phyloP scores from a whole-genome alignment of 805 yeast genomes.

The Wickerhamiella hasegawae region DNA sequence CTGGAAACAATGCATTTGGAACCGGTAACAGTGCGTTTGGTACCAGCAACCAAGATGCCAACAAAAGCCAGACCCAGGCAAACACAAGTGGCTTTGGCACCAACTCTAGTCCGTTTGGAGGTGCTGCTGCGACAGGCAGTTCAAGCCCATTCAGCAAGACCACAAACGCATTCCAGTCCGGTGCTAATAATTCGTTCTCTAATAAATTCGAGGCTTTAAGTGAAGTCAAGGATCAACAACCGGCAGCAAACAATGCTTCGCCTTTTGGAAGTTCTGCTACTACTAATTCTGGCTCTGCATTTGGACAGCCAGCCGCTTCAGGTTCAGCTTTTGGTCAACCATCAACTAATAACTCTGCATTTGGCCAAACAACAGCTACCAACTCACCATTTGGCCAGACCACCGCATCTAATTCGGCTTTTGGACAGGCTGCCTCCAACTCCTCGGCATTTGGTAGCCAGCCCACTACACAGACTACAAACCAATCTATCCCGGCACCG shows the following conservation, averaged over 20 bases:
- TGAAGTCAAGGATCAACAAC: no score
- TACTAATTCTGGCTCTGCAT: no score
- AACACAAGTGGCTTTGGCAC: conserved; percentile 1
- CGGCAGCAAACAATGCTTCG: no score
- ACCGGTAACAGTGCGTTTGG: conserved; percentile 8
- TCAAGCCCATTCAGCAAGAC: no score
- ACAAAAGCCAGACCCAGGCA: neutral
- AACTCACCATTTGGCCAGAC: neutral
- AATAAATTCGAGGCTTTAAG: no score
- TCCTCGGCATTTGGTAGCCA: conserved; percentile 8
- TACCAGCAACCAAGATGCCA: conserved; percentile 11
- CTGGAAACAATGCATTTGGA: conserved; percentile 9
- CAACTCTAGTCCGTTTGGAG: conserved; percentile 8
- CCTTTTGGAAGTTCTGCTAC: no score
- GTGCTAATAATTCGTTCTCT: no score
- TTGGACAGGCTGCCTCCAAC: conserved; percentile 12
- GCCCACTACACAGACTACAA: neutral
- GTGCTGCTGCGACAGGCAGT: no score
- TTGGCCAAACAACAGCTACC: conserved; percentile 5
- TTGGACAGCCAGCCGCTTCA: conserved; percentile 1
- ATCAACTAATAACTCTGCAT: conserved; percentile 2
- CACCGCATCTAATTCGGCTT: conserved; percentile 8
- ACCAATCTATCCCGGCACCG: no score
- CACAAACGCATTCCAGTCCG: no score
- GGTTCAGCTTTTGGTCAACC: conserved; percentile 5